Conservation (phyloP, 2,329 filamentous ascomycete species). For the Penicillium sp. region DNA sequence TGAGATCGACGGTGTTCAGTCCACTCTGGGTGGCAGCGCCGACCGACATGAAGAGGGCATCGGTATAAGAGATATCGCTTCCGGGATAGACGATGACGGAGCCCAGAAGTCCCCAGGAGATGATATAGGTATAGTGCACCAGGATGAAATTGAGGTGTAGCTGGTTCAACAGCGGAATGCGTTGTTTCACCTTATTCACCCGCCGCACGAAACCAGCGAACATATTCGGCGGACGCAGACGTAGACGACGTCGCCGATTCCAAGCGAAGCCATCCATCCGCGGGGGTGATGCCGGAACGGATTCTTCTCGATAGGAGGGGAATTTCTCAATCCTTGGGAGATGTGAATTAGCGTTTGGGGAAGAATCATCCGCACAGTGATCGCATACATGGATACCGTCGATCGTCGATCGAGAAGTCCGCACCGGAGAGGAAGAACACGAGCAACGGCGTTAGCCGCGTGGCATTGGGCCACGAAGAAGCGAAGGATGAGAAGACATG, state of each 20-base stretch:
- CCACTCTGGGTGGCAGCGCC: constrained; percentile 88
- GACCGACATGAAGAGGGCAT: constrained; percentile 81
- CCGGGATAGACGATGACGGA: constrained; percentile 70
- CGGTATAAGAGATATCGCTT: constrained; percentile 66
- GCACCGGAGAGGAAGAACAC: constrained; percentile 13
- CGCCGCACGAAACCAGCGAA: constrained; percentile 24
- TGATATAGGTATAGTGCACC: constrained; percentile 65
- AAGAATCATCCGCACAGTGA: background rate
- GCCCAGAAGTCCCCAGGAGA: constrained; percentile 63
- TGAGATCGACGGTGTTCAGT: constrained; percentile 69
- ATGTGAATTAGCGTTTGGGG: constrained; percentile 2
- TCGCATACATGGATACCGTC: constrained; percentile 19
- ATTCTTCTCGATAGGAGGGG: constrained; percentile 13
- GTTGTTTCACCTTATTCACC: constrained; percentile 25
- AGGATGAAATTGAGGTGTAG: constrained; percentile 44
- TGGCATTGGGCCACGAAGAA: constrained; percentile 15
- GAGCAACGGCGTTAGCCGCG: constrained; percentile 18
- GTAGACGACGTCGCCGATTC: constrained; percentile 12
- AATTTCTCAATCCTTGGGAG: constrained; percentile 17
- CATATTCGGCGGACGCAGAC: constrained; percentile 22
- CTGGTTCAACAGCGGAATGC: constrained; percentile 35
- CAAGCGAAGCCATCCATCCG: constrained; percentile 9
- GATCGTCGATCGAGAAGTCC: constrained; percentile 16
- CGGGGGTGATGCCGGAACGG: constrained; percentile 6
- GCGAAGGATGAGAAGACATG: constrained; percentile 3